Percentiles rank a stretch among this genome's conserved stretches.
phyloP scores from a whole-genome alignment of 78 protist species.

The slime mould (Dictyostelium discoideum) region DNA sequence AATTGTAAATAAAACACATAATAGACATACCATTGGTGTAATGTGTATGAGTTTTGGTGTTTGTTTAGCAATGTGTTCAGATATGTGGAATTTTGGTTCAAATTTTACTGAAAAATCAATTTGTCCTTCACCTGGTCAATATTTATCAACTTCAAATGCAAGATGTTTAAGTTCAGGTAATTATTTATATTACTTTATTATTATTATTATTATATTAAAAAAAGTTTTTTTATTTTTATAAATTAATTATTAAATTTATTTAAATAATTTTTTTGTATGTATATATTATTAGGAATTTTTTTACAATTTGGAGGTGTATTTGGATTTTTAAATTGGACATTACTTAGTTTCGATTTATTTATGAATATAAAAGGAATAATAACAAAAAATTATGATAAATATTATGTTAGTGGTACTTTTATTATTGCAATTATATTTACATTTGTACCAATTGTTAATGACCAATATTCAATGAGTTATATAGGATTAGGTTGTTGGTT shows the following conservation, averaged over 20 bases:
- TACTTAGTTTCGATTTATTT: slow-evolving; percentile 6
- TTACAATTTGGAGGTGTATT: slow-evolving; percentile 39
- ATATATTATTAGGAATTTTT: not conserved
- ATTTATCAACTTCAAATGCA: not conserved
- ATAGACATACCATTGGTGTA: not conserved
- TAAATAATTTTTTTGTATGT: too few species aligned
- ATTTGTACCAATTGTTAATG: slow-evolving; percentile 7
- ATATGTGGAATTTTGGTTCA: not conserved
- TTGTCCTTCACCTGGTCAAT: not conserved
- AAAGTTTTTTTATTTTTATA: too few species aligned
- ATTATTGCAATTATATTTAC: not conserved
- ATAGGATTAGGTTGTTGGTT: slow-evolving; percentile 21
- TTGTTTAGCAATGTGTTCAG: not conserved
- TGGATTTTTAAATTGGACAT: not conserved
- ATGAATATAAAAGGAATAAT: not conserved
- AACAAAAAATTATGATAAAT: not conserved
- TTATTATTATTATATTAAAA: too few species aligned
- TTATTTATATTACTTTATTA: too few species aligned
- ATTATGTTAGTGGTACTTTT: slow-evolving; percentile 9
- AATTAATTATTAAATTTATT: too few species aligned
- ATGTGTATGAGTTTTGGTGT: not conserved
- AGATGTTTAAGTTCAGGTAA: not conserved
- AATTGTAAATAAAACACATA: not conserved
- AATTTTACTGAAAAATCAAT: not conserved
- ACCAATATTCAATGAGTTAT: slow-evolving; percentile 20